Evolutionary conservation across 2,329 filamentous ascomycete species (phyloP).

Genomic region (Phialophora tarda): DNA sequence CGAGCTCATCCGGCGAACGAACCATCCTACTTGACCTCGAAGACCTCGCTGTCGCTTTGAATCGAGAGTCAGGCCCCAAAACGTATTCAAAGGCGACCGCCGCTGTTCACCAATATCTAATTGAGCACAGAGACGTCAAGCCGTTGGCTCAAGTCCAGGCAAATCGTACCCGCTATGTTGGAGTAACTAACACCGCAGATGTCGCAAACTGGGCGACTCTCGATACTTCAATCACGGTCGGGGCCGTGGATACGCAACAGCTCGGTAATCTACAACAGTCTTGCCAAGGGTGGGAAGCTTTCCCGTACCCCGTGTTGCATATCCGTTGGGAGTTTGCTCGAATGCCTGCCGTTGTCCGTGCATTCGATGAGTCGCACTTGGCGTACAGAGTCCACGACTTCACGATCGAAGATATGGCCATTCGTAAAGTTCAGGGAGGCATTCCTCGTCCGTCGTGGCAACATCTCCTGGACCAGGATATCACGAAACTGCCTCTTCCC

Average conservation of each 20-base stretch:
- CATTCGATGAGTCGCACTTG: constrained; percentile 40
- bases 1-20: constrained; percentile 27
- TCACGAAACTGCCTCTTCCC: constrained; percentile 56
- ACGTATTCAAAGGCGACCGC: constrained; percentile 22
- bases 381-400: constrained; percentile 59
- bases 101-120: constrained; percentile 47
- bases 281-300: constrained; percentile 43
- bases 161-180: constrained; percentile 56
- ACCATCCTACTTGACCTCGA: constrained; percentile 34
- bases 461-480: constrained; percentile 55
- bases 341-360: constrained; percentile 22
- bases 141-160: constrained; percentile 55
- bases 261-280: constrained; percentile 37
- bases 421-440: constrained; percentile 55
- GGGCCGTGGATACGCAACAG: constrained; percentile 20
- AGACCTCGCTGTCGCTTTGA: constrained; percentile 31
- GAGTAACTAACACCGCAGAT: constrained; percentile 52
- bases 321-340: constrained; percentile 55
- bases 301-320: constrained; percentile 59
- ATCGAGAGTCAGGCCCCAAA: constrained; percentile 19
- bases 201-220: constrained; percentile 56
- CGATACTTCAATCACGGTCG: constrained; percentile 54
- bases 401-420: constrained; percentile 59
- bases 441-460: constrained; percentile 58
- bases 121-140: constrained; percentile 50